Base-by-base conservation (phyloP, 306 rosid genomes). In the Astragalus membranaceus region DNA sequence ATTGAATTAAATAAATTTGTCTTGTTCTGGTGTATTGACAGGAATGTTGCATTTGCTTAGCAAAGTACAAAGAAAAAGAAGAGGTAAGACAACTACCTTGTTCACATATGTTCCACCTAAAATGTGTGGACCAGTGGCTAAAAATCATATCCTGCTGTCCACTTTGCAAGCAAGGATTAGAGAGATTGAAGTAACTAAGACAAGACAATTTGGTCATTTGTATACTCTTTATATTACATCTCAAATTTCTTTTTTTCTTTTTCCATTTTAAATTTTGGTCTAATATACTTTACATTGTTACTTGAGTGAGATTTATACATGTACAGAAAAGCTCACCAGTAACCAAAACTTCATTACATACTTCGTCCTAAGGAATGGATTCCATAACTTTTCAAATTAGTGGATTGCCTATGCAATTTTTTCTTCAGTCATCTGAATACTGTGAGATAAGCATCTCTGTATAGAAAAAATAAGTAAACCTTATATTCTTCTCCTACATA, bases 71-170 rank as follows among this genome's bases (percentile, higher is more conserved):
- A 73, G 96, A 88, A 9, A 79, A 81, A 71, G 99, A 94, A 63
- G 97, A 91, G 84, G 84, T 94, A 56, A 87, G 95, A 75, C 78
- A 83, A 78, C 72, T 94, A 83, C 96, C 95, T 9, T 94, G 99
- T 66, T 85, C 84, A 4, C 99, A 91, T 77, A 67, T 77, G 73
- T 94, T 94, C 73, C 97, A 94, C 78, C 89, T 70, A 77, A 87
- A 83, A 57, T 94, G 99, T 79, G 97, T 94, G 47, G 99, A 94
- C 85, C 96, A 91, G 32, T 94, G 97, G 99, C 91, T 94, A 4
- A 75, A 70, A 68, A 88, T 94, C 7, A 80, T 84, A 78, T 94
- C 96, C 8, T 85, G 85, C 13, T 94, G 99, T 37, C 99, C 99
- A 75, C 97, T 94, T 50, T 94, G 97, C 77, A 94, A 91, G 75